Base-by-base conservation (phyloP, 805 yeast genomes). In the Jamesozyma spencerorum region DNA sequence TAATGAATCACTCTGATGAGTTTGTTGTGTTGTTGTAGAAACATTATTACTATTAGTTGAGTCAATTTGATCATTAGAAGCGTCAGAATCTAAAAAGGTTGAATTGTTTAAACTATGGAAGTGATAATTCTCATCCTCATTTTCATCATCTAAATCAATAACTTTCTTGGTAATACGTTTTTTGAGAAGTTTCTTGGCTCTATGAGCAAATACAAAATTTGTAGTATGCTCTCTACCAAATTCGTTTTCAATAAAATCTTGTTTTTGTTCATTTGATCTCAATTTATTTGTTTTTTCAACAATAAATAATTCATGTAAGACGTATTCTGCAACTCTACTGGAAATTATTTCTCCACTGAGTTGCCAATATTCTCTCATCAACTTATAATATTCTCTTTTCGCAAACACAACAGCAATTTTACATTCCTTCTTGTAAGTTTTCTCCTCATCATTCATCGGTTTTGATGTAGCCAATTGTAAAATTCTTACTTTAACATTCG, bases 311-410 rank as follows among this genome's bases (percentile, higher is more conserved):
- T 78, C 85, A 45, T 75, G 77, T 44, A 82, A 62, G 36, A 84
- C 77, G 54, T 85, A 92, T 60, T 88, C 96, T 1, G 87, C 97
- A 57, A 80, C 65, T 52, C 97, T 70, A 28, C 95, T 85, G 13
- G 95, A 85, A 20, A 92, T 75, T n/a, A 96, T 95, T 61, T 90
- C 97, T 20, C 99, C 99, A 0, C 95, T 69, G 55, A 88, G 96
- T 60, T 90, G 97, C 98, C 98, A 92, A 64, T 85, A 92, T 51
- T 77, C 77, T 57, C 85, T 87, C 31, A 92, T 88, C 3, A 83
- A 59, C 1, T 75, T 60, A 46, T 69, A 77, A 43, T 71, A 77
- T 3, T 68, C 65, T 2, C 67, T 60, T 2, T 85, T 85, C 53
- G 82, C 84, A 46, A 92, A 79, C n/a, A 87, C 85, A 17, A 77